Evolutionary conservation across 768 basidiomycete genomes (phyloP).

Genomic region (Auricularia heimuer): DNA sequence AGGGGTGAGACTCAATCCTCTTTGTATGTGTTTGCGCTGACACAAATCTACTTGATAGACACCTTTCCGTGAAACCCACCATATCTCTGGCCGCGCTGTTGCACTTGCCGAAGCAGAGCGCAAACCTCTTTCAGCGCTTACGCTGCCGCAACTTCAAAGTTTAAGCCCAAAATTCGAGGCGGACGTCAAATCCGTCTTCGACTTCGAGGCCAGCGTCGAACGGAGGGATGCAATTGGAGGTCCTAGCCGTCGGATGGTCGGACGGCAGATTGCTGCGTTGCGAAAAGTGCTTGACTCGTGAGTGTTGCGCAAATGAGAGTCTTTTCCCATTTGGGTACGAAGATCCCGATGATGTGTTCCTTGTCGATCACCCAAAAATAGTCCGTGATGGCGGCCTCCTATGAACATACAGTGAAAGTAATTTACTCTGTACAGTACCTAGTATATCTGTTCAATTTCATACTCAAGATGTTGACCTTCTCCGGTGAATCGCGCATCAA

Average conservation of each 20-base stretch:
- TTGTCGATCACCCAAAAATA: no score
- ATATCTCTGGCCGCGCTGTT: constrained; percentile 93
- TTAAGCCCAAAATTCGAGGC: constrained; percentile 70
- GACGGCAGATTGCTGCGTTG: constrained; percentile 73
- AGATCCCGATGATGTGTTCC: no score
- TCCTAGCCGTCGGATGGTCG: constrained; percentile 73
- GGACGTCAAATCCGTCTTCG: constrained; percentile 77
- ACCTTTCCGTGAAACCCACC: constrained; percentile 97
- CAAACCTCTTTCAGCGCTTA: constrained; percentile 73
- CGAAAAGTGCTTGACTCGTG: constrained; percentile 38
- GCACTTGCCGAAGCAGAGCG: constrained; percentile 80
- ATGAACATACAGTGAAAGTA: no score
- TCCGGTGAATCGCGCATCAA: constrained; percentile 1
- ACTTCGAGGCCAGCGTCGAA: constrained; percentile 95
- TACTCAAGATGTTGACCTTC: not conserved
- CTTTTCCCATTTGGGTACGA: no score
- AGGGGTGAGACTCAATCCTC: constrained; percentile 52
- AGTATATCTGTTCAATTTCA: not conserved
- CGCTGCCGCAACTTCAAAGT: constrained; percentile 66
- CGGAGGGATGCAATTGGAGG: constrained; percentile 88
- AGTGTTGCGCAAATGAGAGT: not conserved
- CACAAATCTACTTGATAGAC: constrained; percentile 42
- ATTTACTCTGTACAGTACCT: not conserved
- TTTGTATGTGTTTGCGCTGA: not conserved
- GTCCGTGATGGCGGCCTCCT: no score